A percentile compares a stretch with the other conserved stretches of the same genome.
Evolutionary conservation across 768 basidiomycete species (phyloP).

Genomic region (Mycena olivaceomarginata): DNA sequence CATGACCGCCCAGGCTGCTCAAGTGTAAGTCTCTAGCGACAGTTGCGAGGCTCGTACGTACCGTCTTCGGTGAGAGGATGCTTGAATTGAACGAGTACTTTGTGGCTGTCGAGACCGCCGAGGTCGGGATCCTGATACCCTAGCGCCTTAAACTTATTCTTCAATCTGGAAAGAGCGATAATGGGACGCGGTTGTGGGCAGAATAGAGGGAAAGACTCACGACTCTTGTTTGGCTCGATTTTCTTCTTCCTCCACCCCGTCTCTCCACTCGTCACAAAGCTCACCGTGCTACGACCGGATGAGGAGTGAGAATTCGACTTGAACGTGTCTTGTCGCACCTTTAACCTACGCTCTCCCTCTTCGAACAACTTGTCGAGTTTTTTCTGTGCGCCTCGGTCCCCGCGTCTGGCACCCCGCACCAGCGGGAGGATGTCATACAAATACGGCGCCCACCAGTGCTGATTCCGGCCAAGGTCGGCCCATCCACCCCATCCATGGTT

Average conservation of each 20-base stretch:
- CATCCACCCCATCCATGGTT: too few species aligned
- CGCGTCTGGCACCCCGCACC: not conserved
- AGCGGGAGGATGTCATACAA: not conserved
- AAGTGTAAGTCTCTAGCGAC: too few species aligned
- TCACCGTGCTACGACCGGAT: not conserved
- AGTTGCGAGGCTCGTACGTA: too few species aligned
- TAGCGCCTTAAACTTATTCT: too few species aligned
- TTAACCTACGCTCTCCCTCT: constrained; percentile 1
- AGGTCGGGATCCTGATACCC: too few species aligned
- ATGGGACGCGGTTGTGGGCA: not conserved
- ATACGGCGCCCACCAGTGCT: constrained; percentile 10
- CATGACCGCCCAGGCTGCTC: constrained; percentile 4
- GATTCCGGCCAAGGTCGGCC: not conserved
- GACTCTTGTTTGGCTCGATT: not conserved
- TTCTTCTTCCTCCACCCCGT: not conserved
- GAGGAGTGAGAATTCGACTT: not conserved
- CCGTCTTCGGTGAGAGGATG: too few species aligned
- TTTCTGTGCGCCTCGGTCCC: not conserved
- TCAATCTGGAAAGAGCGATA: not conserved
- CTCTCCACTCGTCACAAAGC: constrained; percentile 7
- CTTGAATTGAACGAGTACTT: too few species aligned
- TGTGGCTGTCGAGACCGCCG: too few species aligned
- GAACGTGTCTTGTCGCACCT: not conserved
- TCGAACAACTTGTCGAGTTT: not conserved
- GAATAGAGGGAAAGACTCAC: not conserved